phyloP scores from a whole-genome alignment of 306 rosid species.

The Dalbergia cultrata region DNA sequence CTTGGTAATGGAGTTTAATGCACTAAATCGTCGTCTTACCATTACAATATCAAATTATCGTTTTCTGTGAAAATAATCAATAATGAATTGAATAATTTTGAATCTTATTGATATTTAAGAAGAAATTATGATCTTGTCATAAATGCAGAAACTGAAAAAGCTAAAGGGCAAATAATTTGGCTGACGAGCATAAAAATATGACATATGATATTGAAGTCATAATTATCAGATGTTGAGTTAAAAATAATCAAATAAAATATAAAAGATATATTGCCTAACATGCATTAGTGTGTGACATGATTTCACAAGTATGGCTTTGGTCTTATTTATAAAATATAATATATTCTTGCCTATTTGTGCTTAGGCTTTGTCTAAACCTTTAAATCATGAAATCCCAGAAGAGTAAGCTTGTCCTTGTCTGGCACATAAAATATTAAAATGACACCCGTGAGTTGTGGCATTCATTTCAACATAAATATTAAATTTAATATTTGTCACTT shows the following conservation, averaged over 20 bases:
- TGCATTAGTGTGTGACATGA: slow-evolving; percentile 11
- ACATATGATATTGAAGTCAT: slow-evolving; percentile 23
- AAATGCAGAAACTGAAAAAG: slow-evolving; percentile 18
- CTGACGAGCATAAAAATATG: not conserved
- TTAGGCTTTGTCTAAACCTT: slow-evolving; percentile 12
- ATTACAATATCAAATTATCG: slow-evolving; percentile 16
- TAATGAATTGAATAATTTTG: slow-evolving; percentile 30
- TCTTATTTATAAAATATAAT: not conserved
- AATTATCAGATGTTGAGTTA: slow-evolving; percentile 13
- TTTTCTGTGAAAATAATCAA: slow-evolving; percentile 1
- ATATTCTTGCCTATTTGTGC: slow-evolving; percentile 12
- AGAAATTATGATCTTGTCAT: not conserved
- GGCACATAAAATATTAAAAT: not conserved
- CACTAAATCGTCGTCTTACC: slow-evolving; percentile 20
- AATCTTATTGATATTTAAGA: slow-evolving; percentile 28
- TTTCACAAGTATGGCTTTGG: slow-evolving; percentile 11
- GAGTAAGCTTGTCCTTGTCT: not conserved
- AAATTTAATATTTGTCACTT: slow-evolving; percentile 18
- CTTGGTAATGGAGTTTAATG: slow-evolving; percentile 17
- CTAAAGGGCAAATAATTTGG: slow-evolving; percentile 34
- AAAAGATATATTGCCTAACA: slow-evolving; percentile 15
- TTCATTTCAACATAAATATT: slow-evolving; percentile 23
- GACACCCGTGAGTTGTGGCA: not conserved
- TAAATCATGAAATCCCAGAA: not conserved
- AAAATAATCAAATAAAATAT: not conserved